Conservation (phyloP, 2,329 filamentous ascomycete species). For the Scedosporium dehoogii region DNA sequence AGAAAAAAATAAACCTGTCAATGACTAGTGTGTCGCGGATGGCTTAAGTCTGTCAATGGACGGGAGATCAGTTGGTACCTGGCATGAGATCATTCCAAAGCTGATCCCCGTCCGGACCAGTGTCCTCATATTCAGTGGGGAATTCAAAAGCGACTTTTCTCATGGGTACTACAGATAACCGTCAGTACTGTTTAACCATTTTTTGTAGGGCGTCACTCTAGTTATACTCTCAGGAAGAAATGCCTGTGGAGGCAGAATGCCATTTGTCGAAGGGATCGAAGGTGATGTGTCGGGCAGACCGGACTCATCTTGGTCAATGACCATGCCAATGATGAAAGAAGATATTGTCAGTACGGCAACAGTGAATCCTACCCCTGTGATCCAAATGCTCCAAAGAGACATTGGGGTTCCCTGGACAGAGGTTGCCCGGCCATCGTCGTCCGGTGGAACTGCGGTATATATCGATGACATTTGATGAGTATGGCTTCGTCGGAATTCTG, state of each 20-base stretch:
- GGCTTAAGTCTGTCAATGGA: background rate
- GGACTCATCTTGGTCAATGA: background rate
- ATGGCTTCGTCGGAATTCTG: background rate
- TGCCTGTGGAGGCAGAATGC: background rate
- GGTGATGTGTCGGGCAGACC: background rate
- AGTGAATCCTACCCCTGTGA: background rate
- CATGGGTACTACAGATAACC: background rate
- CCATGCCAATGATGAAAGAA: background rate
- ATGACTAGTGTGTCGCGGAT: background rate
- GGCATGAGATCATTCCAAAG: background rate
- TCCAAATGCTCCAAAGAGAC: background rate
- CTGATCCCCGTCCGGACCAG: background rate
- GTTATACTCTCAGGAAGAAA: background rate
- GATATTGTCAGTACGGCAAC: background rate
- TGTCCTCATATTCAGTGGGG: background rate
- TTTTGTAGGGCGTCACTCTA: background rate
- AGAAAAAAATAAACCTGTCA: background rate
- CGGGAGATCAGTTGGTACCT: background rate
- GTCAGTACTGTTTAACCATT: background rate
- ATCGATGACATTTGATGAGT: background rate
- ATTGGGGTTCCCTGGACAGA: background rate
- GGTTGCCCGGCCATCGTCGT: background rate
- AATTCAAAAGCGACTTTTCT: background rate
- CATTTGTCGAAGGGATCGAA: background rate
- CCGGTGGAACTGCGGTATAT: background rate